phyloP scores from a whole-genome alignment of 2,329 filamentous ascomycete species.

The Diaporthe ilicicola region DNA sequence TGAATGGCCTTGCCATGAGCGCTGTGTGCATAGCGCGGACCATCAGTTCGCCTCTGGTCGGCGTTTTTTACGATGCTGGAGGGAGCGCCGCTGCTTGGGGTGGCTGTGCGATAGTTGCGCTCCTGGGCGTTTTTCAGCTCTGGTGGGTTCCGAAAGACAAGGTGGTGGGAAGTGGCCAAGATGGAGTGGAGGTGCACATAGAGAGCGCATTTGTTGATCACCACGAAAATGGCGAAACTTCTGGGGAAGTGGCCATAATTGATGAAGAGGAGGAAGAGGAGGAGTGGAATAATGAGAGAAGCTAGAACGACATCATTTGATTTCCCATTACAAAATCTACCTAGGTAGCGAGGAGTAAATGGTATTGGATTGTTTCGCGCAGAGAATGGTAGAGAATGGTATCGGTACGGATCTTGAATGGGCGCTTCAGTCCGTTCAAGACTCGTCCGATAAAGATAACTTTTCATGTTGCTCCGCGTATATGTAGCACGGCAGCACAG shows the following conservation, averaged over 20 bases:
- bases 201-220: conserved; percentile 27
- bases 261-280: conserved; percentile 17
- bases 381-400: too few relatives aligned
- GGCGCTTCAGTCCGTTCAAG: too few relatives aligned
- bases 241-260: neutral
- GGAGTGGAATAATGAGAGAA: neutral
- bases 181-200: conserved; percentile 25
- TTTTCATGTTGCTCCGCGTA: too few relatives aligned
- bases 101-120: conserved; percentile 22
- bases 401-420: too few relatives aligned
- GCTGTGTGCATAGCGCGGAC: conserved; percentile 77
- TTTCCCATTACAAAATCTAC: too few relatives aligned
- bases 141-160: conserved; percentile 30
- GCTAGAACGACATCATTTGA: neutral
- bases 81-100: conserved; percentile 52
- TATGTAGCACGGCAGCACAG: too few relatives aligned
- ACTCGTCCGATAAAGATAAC: too few relatives aligned
- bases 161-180: neutral
- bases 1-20: conserved; percentile 77
- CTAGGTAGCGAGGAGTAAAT: too few relatives aligned
- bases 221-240: neutral
- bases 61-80: conserved; percentile 71
- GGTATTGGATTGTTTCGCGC: too few relatives aligned
- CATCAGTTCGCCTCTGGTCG: conserved; percentile 72
- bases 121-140: conserved; percentile 26